Conservation (phyloP, 208 protist genomes). For the Acanthamoeba triangularis region DNA sequence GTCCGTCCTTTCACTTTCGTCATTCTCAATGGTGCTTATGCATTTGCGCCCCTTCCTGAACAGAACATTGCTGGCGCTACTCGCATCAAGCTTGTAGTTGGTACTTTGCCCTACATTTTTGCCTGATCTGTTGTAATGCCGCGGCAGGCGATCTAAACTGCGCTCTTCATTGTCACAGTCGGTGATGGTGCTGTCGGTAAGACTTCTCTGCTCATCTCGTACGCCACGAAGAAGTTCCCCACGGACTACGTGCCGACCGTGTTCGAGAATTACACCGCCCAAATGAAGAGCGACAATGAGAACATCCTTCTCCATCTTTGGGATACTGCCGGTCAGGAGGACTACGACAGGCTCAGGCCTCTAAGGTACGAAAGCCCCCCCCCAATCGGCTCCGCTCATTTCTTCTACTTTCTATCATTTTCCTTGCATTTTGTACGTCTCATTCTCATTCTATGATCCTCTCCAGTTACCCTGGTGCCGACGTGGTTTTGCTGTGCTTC, state of each 20-base stretch:
- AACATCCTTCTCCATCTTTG: slow-evolving; percentile 84
- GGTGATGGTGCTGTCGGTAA: slow-evolving; percentile 73
- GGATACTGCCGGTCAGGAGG: slow-evolving; percentile 89
- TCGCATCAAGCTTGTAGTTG: slow-evolving; percentile 84
- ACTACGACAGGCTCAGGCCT: slow-evolving; percentile 86
- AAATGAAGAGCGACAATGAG: slow-evolving; percentile 79
- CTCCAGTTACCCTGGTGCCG: slow-evolving; percentile 76
- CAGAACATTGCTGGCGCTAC: slow-evolving; percentile 79
- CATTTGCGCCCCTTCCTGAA: neutral
- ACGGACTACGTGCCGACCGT: slow-evolving; percentile 82
- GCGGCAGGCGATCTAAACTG: neutral
- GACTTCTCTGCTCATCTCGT: slow-evolving; percentile 85
- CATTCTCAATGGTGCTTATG: neutral
- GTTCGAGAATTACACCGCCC: slow-evolving; percentile 85
- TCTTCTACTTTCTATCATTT: neutral
- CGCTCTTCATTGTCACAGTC: neutral
- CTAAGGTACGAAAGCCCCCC: slow-evolving; percentile 73
- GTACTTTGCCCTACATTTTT: neutral
- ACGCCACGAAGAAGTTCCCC: slow-evolving; percentile 83
- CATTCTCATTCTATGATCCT: neutral
- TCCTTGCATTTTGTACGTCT: neutral
- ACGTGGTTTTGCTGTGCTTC: slow-evolving; percentile 88
- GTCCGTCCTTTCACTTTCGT: neutral
- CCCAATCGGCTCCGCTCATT: neutral
- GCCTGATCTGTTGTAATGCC: neutral